Conservation (phyloP, 345 rosid genomes). For the Pistacia vera region DNA sequence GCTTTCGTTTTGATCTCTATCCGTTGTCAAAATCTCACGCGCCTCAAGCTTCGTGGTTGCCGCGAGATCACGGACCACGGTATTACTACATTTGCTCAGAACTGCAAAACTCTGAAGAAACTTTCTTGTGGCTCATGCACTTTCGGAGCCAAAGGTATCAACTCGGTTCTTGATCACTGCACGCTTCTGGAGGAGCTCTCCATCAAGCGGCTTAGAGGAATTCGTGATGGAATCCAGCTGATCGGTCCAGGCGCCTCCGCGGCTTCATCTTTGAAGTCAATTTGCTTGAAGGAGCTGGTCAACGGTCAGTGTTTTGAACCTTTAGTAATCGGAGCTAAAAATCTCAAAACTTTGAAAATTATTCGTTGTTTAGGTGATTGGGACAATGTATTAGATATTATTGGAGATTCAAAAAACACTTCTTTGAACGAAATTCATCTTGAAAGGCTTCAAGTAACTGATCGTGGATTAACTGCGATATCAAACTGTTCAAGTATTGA, state of each 20-base stretch:
- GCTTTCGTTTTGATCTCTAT: constrained; percentile 58
- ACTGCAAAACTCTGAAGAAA: constrained; percentile 61
- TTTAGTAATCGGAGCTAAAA: constrained; percentile 46
- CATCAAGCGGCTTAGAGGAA: constrained; percentile 64
- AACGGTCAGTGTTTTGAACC: constrained; percentile 76
- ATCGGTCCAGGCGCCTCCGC: constrained; percentile 40
- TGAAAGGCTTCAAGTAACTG: constrained; percentile 82
- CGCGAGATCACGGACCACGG: constrained; percentile 82
- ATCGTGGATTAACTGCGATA: constrained; percentile 56
- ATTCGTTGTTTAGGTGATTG: constrained; percentile 84
- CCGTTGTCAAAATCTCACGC: constrained; percentile 63
- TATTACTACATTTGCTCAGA: constrained; percentile 55
- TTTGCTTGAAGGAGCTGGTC: constrained; percentile 80
- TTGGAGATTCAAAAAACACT: constrained; percentile 36
- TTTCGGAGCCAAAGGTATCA: constrained; percentile 75
- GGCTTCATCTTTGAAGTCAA: constrained; percentile 47
- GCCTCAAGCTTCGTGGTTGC: constrained; percentile 94
- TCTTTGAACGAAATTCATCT: constrained; percentile 62
- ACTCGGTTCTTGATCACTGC: constrained; percentile 65
- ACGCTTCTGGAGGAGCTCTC: constrained; percentile 61
- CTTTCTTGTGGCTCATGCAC: constrained; percentile 79
- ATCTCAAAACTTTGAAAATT: constrained; percentile 61
- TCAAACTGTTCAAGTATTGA: constrained; percentile 65
- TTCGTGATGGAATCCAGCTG: constrained; percentile 45
- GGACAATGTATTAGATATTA: constrained; percentile 60